A percentile compares a stretch with the other conserved stretches of the same genome.
Conservation (phyloP, 2,329 filamentous ascomycete genomes). For the Dryadomyces sulphureus region DNA sequence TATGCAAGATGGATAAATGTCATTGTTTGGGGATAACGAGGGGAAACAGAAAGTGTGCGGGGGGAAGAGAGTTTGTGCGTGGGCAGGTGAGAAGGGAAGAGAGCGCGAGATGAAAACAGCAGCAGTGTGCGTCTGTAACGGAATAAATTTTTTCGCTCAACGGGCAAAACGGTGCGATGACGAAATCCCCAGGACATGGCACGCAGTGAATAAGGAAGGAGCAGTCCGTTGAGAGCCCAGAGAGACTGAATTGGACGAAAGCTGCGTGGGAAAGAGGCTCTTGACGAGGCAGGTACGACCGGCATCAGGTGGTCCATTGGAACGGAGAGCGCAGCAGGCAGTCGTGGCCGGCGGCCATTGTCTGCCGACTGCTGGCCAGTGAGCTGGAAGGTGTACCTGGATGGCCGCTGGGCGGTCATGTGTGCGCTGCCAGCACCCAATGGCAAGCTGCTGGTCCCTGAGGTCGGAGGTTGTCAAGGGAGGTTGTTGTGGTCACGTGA, state of each 20-base stretch:
- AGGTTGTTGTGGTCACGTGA: not conserved
- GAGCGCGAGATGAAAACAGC: not conserved
- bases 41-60: not conserved
- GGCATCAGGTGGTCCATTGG: not conserved
- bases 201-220: constrained; percentile 1
- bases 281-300: not conserved
- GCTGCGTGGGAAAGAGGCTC: not conserved
- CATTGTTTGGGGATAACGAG: not conserved
- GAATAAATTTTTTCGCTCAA: not conserved
- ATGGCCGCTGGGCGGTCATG: too few species aligned
- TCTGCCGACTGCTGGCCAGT: not conserved
- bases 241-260: not conserved
- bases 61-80: not conserved
- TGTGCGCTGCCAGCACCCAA: too few species aligned
- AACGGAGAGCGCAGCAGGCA: not conserved
- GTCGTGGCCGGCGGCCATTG: not conserved
- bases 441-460: too few species aligned
- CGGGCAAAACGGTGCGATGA: not conserved
- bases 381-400: too few species aligned
- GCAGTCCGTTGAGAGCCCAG: not conserved
- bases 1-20: not conserved
- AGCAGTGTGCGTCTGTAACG: not conserved
- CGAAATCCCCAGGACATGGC: too few species aligned
- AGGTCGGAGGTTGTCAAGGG: too few species aligned
- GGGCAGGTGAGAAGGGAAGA: not conserved